phyloP scores from a whole-genome alignment of 768 basidiomycete genomes.

The Russula sp. region DNA sequence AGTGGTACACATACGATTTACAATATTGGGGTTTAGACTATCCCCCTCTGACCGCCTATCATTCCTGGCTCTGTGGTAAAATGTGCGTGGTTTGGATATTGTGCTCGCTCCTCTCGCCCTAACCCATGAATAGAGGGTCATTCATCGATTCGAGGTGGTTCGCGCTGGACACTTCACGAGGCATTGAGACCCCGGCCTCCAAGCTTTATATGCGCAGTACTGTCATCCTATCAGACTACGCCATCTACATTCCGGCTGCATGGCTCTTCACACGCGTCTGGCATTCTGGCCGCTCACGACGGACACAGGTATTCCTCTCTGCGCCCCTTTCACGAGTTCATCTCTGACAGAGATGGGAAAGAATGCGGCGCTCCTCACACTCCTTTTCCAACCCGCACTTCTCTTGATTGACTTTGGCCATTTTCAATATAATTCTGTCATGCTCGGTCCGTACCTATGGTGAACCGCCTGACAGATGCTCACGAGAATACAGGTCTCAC shows the following conservation, averaged over 20 bases:
- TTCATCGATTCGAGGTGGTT: slow-evolving; percentile 60
- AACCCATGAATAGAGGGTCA: slow-evolving; percentile 37
- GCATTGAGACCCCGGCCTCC: slow-evolving; percentile 59
- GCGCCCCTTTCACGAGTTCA: not conserved
- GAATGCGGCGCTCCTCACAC: slow-evolving; percentile 61
- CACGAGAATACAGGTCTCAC: slow-evolving; percentile 48
- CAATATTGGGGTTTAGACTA: slow-evolving; percentile 96
- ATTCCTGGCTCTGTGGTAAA: slow-evolving; percentile 76
- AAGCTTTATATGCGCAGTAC: slow-evolving; percentile 78
- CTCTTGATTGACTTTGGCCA: slow-evolving; percentile 88
- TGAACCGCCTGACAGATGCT: not conserved
- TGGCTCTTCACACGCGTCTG: slow-evolving; percentile 59
- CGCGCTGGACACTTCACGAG: slow-evolving; percentile 60
- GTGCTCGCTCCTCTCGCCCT: not conserved
- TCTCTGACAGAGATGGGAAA: slow-evolving; percentile 26
- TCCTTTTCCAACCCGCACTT: slow-evolving; percentile 80
- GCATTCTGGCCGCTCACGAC: slow-evolving; percentile 62
- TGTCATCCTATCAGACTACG: slow-evolving; percentile 60
- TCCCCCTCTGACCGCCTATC: slow-evolving; percentile 87
- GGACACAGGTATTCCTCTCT: slow-evolving; percentile 59
- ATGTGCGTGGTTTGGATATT: slow-evolving; percentile 44
- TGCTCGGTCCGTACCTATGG: slow-evolving; percentile 58
- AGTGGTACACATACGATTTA: slow-evolving; percentile 88
- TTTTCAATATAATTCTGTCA: slow-evolving; percentile 93
- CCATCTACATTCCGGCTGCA: slow-evolving; percentile 73